Evolutionary conservation across 106 monocot genomes (phyloP).

Genomic region (Allium fistulosum): DNA sequence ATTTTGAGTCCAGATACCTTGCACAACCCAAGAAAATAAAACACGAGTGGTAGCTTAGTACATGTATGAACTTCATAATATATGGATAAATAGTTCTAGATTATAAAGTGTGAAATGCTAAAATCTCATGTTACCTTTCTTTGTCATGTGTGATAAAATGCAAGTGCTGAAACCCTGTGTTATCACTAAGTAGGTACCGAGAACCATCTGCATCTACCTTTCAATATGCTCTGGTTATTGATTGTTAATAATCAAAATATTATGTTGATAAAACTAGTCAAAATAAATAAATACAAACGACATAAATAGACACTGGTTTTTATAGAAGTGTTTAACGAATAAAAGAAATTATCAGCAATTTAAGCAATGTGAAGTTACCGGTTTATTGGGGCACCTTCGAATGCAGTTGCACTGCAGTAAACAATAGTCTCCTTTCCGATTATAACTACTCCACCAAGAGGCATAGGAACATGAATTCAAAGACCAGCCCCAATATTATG

Average conservation of each 20-base stretch:
- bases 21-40: background rate
- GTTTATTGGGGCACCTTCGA: slow-evolving; percentile 91
- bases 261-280: background rate
- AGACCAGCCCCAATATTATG: slow-evolving; percentile 92
- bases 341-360: no score
- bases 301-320: no score
- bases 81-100: background rate
- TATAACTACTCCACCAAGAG: slow-evolving; percentile 96
- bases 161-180: slow-evolving; percentile 74
- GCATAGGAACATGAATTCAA: slow-evolving; percentile 86
- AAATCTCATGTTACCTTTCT: slow-evolving; percentile 41
- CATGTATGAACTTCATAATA: background rate
- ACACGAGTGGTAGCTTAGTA: background rate
- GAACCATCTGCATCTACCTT: slow-evolving; percentile 97
- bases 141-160: slow-evolving; percentile 90
- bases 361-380: slow-evolving; percentile 23
- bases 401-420: slow-evolving; percentile 69
- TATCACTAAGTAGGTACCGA: slow-evolving; percentile 91
- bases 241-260: slow-evolving; percentile 27
- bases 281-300: no score
- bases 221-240: slow-evolving; percentile 95
- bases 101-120: no score
- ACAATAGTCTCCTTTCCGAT: slow-evolving; percentile 97
- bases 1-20: slow-evolving; percentile 97
- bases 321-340: no score